Conservation (phyloP, 768 basidiomycete genomes). For the Suillus luteus region DNA sequence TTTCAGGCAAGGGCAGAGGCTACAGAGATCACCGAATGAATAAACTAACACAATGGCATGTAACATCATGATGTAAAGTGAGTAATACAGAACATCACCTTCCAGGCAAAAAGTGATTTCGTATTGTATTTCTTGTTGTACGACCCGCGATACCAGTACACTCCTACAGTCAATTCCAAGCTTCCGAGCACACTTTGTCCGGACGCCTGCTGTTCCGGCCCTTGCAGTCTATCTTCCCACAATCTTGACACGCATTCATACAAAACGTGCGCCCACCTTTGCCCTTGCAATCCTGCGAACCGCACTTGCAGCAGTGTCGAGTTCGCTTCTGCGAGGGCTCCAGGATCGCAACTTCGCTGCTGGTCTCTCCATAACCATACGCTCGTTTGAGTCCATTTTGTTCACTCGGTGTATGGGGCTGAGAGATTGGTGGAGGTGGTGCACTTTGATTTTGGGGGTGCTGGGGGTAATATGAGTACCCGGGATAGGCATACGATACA, state of each 20-base stretch:
- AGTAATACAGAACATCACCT: constrained; percentile 1
- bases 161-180: constrained; percentile 36
- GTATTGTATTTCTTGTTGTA: neutral
- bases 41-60: constrained; percentile 1
- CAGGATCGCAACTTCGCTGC: constrained; percentile 30
- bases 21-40: neutral
- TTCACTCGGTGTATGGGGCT: constrained; percentile 30
- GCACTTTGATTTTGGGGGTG: constrained; percentile 24
- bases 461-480: constrained; percentile 36
- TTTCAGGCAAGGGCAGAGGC: neutral
- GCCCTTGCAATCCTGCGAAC: constrained; percentile 79
- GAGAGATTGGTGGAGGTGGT: constrained; percentile 19
- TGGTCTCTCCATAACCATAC: constrained; percentile 28
- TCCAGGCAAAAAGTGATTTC: neutral
- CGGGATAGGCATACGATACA: constrained; percentile 39
- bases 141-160: neutral
- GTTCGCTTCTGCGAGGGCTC: constrained; percentile 57
- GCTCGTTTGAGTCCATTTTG: constrained; percentile 32
- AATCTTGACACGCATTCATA: constrained; percentile 75
- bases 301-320: constrained; percentile 84
- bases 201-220: constrained; percentile 79
- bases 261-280: constrained; percentile 80
- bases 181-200: constrained; percentile 70
- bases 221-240: constrained; percentile 76
- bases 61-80: neutral